Evolutionary conservation across 1,284 basidiomycete genomes (phyloP).

Genomic region (Lignosus rhinocerotis): DNA sequence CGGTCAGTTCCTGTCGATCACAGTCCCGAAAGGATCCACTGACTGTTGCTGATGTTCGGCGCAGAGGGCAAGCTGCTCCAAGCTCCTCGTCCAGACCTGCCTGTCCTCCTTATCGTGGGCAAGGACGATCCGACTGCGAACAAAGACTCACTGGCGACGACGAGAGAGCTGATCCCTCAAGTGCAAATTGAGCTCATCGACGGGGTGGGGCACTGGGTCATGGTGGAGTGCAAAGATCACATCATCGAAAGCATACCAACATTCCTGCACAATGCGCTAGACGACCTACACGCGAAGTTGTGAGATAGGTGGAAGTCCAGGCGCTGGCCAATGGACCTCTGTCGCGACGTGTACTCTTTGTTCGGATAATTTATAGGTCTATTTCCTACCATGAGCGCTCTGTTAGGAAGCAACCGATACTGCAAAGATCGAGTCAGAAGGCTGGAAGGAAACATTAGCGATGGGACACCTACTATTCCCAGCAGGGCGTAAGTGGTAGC

Average conservation of each 20-base stretch:
- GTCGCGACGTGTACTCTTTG: too few relatives aligned
- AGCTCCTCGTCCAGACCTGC: conserved; percentile 46
- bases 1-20: conserved; percentile 37
- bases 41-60: conserved; percentile 11
- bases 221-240: conserved; percentile 56
- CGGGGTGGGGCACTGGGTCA: conserved; percentile 64
- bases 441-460: too few relatives aligned
- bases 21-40: conserved; percentile 1
- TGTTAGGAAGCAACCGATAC: too few relatives aligned
- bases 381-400: too few relatives aligned
- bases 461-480: too few relatives aligned
- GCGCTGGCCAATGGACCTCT: neutral
- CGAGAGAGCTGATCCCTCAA: conserved; percentile 47
- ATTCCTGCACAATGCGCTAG: conserved; percentile 40
- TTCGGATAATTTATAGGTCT: too few relatives aligned
- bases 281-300: conserved; percentile 23
- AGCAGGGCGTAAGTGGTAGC: too few relatives aligned
- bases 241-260: conserved; percentile 46
- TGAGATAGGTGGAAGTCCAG: conserved; percentile 1
- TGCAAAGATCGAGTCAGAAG: too few relatives aligned
- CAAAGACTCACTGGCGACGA: conserved; percentile 30
- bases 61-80: conserved; percentile 43
- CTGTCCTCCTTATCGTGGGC: conserved; percentile 64
- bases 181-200: conserved; percentile 52
- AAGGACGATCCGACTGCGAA: conserved; percentile 46